Percentiles rank a stretch among this genome's conserved stretches.
phyloP scores from a whole-genome alignment of 345 rosid species.

The Microcos paniculata region DNA sequence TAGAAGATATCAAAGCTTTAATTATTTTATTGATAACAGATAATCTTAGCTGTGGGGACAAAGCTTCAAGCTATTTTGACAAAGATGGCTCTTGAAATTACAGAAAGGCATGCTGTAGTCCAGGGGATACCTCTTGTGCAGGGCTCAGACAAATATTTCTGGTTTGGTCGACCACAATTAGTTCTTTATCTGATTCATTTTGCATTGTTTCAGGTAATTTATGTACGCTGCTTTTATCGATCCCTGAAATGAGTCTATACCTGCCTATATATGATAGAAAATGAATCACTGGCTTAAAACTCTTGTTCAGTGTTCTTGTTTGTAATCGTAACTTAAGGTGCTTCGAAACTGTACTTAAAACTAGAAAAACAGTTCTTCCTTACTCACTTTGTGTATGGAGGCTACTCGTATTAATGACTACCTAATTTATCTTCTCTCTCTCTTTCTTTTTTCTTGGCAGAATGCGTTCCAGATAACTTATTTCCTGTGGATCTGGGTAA shows the following conservation, averaged over 20 bases:
- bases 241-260: neutral
- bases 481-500: constrained; percentile 95
- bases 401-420: neutral
- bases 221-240: neutral
- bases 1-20: constrained; percentile 3
- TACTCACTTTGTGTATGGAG: neutral
- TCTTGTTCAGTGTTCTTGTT: neutral
- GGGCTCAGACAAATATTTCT: constrained; percentile 85
- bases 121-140: constrained; percentile 98
- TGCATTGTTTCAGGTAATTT: constrained; percentile 81
- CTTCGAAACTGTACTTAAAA: neutral
- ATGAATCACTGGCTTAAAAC: neutral
- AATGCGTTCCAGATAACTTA: constrained; percentile 97
- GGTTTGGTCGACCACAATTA: constrained; percentile 77
- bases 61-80: constrained; percentile 82
- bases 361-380: neutral
- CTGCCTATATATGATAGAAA: neutral
- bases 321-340: neutral
- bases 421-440: neutral
- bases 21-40: constrained; percentile 40
- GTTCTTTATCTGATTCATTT: constrained; percentile 88
- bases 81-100: constrained; percentile 82
- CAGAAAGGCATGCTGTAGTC: constrained; percentile 83
- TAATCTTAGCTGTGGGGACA: constrained; percentile 88
- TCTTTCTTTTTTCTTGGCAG: constrained; percentile 42